Percentiles rank a stretch among this genome's conserved stretches.
phyloP scores from a whole-genome alignment of 2,329 filamentous ascomycete species.

The Colletotrichum simmondsii region DNA sequence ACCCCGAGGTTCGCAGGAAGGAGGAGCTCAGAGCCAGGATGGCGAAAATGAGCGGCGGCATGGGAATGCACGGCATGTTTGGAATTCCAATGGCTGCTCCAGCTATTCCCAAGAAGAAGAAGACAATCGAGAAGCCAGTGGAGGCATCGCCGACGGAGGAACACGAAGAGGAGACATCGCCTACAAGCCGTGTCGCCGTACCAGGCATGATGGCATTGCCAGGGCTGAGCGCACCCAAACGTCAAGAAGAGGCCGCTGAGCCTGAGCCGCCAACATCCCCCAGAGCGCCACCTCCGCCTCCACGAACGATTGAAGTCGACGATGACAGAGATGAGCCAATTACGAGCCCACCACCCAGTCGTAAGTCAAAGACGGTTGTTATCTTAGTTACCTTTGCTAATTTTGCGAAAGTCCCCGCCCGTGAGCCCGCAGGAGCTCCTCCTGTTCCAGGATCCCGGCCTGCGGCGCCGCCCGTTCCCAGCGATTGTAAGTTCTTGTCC shows the following conservation, averaged over 20 bases:
- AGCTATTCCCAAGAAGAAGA: slow-evolving; percentile 67
- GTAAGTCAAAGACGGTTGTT: slow-evolving; percentile 21
- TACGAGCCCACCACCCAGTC: slow-evolving; percentile 14
- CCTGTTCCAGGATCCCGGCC: slow-evolving; percentile 63
- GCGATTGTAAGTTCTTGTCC: slow-evolving; percentile 65
- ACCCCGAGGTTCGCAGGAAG: slow-evolving; percentile 85
- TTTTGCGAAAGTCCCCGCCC: slow-evolving; percentile 43
- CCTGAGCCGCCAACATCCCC: slow-evolving; percentile 53
- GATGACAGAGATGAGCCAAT: slow-evolving; percentile 45
- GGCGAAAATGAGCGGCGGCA: slow-evolving; percentile 98
- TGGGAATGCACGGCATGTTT: slow-evolving; percentile 97
- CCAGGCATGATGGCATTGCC: slow-evolving; percentile 74
- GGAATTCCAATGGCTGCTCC: slow-evolving; percentile 72
- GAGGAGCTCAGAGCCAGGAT: slow-evolving; percentile 93
- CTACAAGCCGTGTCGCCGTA: slow-evolving; percentile 60
- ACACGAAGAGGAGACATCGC: slow-evolving; percentile 55
- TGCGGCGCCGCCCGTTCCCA: slow-evolving; percentile 66
- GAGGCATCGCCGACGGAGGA: slow-evolving; percentile 48
- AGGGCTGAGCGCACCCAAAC: slow-evolving; percentile 73
- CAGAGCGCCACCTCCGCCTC: slow-evolving; percentile 49
- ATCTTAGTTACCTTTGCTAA: slow-evolving; percentile 43
- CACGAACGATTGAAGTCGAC: slow-evolving; percentile 63
- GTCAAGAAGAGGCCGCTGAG: slow-evolving; percentile 60
- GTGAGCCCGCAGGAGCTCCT: slow-evolving; percentile 49
- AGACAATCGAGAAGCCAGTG: slow-evolving; percentile 52